Conservation (phyloP, 1,284 basidiomycete genomes). For the Rhizoctonia solani region DNA sequence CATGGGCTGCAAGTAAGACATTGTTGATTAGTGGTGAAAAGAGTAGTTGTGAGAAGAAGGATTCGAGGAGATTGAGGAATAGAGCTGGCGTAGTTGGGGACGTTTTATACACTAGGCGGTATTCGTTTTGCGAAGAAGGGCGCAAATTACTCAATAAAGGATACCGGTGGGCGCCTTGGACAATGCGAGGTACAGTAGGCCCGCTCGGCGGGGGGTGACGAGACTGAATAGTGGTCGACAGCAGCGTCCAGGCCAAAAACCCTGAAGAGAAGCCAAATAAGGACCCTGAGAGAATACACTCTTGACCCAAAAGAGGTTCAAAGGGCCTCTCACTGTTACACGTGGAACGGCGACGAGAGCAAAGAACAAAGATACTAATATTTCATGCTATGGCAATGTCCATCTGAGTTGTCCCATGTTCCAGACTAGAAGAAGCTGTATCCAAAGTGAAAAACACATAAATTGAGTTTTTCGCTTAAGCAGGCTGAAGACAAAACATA, state of each 20-base stretch:
- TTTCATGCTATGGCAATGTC: constrained; percentile 8
- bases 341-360: constrained; percentile 15
- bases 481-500: not conserved
- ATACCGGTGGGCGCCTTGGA: not conserved
- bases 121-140: not conserved
- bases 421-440: not conserved
- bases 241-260: no score
- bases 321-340: constrained; percentile 23
- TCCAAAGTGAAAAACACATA: not conserved
- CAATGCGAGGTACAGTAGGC: not conserved
- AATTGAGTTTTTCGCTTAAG: not conserved
- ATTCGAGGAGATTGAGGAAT: not conserved
- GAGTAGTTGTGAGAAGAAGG: not conserved
- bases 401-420: not conserved
- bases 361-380: constrained; percentile 25
- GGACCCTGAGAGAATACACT: constrained; percentile 5
- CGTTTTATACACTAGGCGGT: not conserved
- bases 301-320: not conserved
- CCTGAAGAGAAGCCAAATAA: no score
- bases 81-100: not conserved
- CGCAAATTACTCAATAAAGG: not conserved
- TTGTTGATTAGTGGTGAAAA: not conserved
- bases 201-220: constrained; percentile 1
- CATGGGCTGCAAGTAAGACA: constrained; percentile 11
- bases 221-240: constrained; percentile 29